phyloP scores from a whole-genome alignment of 768 basidiomycete genomes.

The Hygrocybe punicea region DNA sequence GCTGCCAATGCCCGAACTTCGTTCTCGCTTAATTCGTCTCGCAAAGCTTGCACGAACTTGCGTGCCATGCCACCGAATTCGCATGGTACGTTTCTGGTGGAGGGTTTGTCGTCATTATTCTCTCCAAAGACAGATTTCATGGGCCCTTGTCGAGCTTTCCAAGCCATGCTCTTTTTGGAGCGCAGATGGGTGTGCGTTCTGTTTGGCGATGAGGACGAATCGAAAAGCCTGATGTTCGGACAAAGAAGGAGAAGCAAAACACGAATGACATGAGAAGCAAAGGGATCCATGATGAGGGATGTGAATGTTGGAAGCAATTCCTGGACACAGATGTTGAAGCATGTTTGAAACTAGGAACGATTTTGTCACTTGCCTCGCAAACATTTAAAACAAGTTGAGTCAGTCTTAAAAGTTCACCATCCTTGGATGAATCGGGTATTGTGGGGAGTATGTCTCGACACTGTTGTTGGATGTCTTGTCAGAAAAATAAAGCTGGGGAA shows the following conservation, averaged over 20 bases:
- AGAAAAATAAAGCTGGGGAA: not conserved
- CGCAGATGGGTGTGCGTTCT: slow-evolving; percentile 45
- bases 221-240: slow-evolving; percentile 35
- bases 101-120: slow-evolving; percentile 33
- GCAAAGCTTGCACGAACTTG: slow-evolving; percentile 49
- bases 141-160: slow-evolving; percentile 75
- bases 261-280: slow-evolving; percentile 87
- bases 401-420: slow-evolving; percentile 66
- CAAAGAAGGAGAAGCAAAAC: slow-evolving; percentile 75
- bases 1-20: slow-evolving; percentile 76
- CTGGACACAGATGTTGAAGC: slow-evolving; percentile 32
- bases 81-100: slow-evolving; percentile 34
- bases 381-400: slow-evolving; percentile 61
- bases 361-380: slow-evolving; percentile 50
- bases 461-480: slow-evolving; percentile 34
- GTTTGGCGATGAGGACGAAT: slow-evolving; percentile 37
- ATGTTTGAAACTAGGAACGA: slow-evolving; percentile 5
- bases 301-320: slow-evolving; percentile 67
- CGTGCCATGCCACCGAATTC: slow-evolving; percentile 48
- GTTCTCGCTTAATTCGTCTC: slow-evolving; percentile 56
- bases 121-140: slow-evolving; percentile 75
- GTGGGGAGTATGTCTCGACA: slow-evolving; percentile 52
- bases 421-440: slow-evolving; percentile 43
- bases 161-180: slow-evolving; percentile 82
- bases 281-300: slow-evolving; percentile 74